Base-by-base conservation (phyloP, 2,329 filamentous ascomycete species). In the Colletotrichum lini region DNA sequence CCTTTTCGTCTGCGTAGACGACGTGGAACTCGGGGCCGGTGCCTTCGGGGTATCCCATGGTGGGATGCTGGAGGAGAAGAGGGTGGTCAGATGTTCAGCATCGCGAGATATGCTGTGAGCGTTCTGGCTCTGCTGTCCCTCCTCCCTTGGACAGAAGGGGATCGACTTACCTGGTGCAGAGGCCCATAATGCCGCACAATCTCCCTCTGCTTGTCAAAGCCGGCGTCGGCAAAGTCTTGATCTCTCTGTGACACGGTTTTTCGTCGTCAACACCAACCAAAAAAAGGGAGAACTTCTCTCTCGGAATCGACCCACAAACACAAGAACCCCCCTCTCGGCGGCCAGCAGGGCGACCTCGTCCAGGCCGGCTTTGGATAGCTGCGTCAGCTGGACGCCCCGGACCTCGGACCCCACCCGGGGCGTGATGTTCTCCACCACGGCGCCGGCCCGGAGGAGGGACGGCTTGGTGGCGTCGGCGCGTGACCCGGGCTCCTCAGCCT, bases 21-120 rank as follows among this genome's bases (percentile, higher is more conserved):
- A 80, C 76, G 10, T 80, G 79, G 15, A 80, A 80, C 12, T 80
- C 79, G 0, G 79, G 78, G 0, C 78, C 75, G 0, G 79, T 80
- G 0, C 78, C 78, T 13, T 77, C 72, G 1, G 78, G 78, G 13
- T 78, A 79, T 0, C 78, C 78, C 78, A 80, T 80, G 0, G 78
- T 80, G 0, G 78, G 78, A 54, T 80, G 79, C 21, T 73, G n/a
- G 15, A 4, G 26, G 4, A 4, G 16, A n/a, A 23, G 26, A 4
- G 26, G 26, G 26, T 26, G 26, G 47, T 23, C 18, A 44, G 26
- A 8, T 18, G 30, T 16, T 42, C 26, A 18, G 18, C 16, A 1
- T 21, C 12, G n/a, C 23, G 4, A 26, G 2, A 12, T 23, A 15
- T 26, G 9, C 18, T 2, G 26, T 26, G 26, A 26, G 26, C 4